Evolutionary conservation across 148 eudicot genomes (phyloP), one percentile per base, ranked within the genome.

Genomic region (Salicornia ramosissima): DNA sequence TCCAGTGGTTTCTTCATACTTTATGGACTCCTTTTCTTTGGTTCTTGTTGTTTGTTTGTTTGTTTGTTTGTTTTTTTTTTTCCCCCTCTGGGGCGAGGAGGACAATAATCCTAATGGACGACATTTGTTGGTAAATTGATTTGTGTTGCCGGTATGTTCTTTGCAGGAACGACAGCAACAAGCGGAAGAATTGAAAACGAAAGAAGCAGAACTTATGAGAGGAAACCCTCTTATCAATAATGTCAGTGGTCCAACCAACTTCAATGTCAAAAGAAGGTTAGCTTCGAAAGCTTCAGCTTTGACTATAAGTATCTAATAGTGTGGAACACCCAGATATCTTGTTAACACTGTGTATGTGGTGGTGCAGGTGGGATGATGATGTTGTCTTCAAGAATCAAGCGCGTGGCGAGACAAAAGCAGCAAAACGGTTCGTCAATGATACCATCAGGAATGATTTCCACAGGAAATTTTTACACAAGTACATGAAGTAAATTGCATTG

Each of bases 311-410:
- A 13, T 8, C 12, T 2, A 12, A 25, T 54, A 1, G 18, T 14
- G 14, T 6, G 46, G 47, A 29, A 54, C 33, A 42, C 18, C 1
- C 15, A n/a, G n/a, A n/a, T n/a, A n/a, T n/a, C n/a, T n/a, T n/a
- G n/a, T n/a, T n/a, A n/a, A n/a, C n/a, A 25, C 47, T 30, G 7
- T 10, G 30, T 22, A 12, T 28, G 45, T 71, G 42, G 42, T 49
- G 69, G 56, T 73, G 55, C 83, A 93, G 98, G 86, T 93, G 98
- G 98, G 98, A 94, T 82, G 98, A 90, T 78, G 98, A 94, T 80
- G 98, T 94, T 56, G 98, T 94, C 57, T 94, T 94, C 76, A 94
- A 94, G 86, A 94, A 94, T 86, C 98, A 90, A 77, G 82, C 98
- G 25, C 98, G 98, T 24, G 98, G 98, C 22, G 98, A 94, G 77